Evolutionary conservation across 2,329 filamentous ascomycete species (phyloP).

Genomic region (Neobulgaria alba): DNA sequence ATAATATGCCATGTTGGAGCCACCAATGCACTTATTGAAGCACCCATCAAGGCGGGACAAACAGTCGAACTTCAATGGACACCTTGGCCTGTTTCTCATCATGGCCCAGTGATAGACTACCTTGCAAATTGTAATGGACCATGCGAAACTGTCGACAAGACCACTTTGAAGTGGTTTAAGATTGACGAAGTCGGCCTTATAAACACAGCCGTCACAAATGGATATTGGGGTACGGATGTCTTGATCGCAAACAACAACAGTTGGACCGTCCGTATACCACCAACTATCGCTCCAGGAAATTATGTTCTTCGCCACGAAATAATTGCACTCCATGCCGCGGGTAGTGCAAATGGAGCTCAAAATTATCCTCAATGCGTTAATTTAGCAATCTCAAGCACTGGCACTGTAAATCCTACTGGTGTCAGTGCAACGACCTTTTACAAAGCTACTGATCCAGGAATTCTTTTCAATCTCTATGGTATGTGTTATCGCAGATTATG

Average conservation of each 20-base stretch:
- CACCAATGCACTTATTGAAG: conserved; percentile 40
- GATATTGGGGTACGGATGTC: conserved; percentile 37
- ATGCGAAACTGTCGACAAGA: conserved; percentile 34
- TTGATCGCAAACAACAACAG: conserved; percentile 45
- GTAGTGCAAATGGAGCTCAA: conserved; percentile 36
- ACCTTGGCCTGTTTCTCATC: conserved; percentile 54
- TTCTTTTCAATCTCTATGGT: conserved; percentile 33
- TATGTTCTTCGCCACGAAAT: conserved; percentile 44
- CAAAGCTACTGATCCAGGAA: conserved; percentile 33
- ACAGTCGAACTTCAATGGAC: conserved; percentile 53
- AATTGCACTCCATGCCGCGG: conserved; percentile 23
- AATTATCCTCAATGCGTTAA: conserved; percentile 43
- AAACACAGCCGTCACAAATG: conserved; percentile 23
- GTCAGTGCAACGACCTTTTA: conserved; percentile 34
- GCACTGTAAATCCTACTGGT: conserved; percentile 31
- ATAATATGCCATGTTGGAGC: conserved; percentile 56
- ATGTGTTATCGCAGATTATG: no score
- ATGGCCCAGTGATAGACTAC: conserved; percentile 31
- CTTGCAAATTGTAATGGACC: conserved; percentile 30
- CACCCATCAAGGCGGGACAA: conserved; percentile 51
- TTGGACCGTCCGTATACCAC: conserved; percentile 40
- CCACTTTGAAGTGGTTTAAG: conserved; percentile 35
- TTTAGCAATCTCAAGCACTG: conserved; percentile 36
- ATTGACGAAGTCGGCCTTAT: conserved; percentile 33
- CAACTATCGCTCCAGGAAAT: conserved; percentile 35